These are phyloP conservation scores for Pichia rugopelliculosa DNA, from an alignment of 805 yeast species.

Conservation along the genomic window DNA sequence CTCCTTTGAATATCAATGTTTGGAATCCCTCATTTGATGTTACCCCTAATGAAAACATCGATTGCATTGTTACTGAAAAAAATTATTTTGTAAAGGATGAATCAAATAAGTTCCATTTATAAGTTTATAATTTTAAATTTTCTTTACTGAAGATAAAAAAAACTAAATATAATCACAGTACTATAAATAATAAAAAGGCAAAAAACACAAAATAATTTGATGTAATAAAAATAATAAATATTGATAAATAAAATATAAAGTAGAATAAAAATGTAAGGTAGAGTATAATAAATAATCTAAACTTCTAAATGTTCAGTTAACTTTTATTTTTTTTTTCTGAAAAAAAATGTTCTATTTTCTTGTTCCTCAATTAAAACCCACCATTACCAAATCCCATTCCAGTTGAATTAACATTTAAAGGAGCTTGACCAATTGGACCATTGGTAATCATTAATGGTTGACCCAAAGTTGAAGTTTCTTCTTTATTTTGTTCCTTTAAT, in stretches of 20 bases:
- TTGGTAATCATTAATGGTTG: constrained; percentile 79
- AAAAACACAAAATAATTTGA: background rate
- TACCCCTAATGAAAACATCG: constrained; percentile 76
- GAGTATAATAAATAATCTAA: background rate
- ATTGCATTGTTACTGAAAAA: constrained; percentile 84
- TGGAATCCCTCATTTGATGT: constrained; percentile 98
- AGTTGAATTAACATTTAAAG: constrained; percentile 58
- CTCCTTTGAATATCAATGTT: constrained; percentile 76
- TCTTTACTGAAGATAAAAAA: background rate
- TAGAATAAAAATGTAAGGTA: background rate
- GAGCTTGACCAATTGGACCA: constrained; percentile 36
- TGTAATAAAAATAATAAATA: background rate
- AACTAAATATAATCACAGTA: background rate
- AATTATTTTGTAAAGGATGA: constrained; percentile 44
- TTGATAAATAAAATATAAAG: background rate
- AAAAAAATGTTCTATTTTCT: too few species aligned
- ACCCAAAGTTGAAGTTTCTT: constrained; percentile 45
- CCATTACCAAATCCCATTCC: constrained; percentile 65
- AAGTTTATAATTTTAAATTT: background rate
- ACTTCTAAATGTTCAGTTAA: background rate
- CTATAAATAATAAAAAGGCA: background rate
- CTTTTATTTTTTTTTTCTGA: background rate
- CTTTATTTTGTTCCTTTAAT: constrained; percentile 43
- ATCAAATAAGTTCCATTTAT: constrained; percentile 39
- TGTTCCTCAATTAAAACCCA: constrained; percentile 26